Evolutionary conservation across 2,329 filamentous ascomycete genomes (phyloP), one percentile per base, ranked within the genome.

Genomic region (Epichloe coenophiala): DNA sequence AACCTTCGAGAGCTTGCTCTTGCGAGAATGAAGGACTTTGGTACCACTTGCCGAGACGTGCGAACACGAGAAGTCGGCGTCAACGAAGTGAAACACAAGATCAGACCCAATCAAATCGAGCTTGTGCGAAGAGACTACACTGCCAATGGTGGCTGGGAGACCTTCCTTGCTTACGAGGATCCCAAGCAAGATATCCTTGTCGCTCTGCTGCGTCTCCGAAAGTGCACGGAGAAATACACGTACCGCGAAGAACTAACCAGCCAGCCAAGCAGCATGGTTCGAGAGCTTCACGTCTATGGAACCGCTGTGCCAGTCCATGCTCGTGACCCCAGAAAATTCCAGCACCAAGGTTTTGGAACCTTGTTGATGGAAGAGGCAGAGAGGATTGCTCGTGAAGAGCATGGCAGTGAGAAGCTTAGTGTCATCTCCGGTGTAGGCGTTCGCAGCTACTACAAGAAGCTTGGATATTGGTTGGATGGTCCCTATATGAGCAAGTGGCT

Each of bases 61-160:
- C 84, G 93, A 13, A 98, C 93, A 2, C 82, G 93, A 53, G 93
- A 98, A 70, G 93, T 98, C 23, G 93, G 93, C 53, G 90, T 98
- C 69, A 98, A 98, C 66, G 93, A 98, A 70, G 91, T 98, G 57
- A 98, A 98, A 73, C 84, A 98, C 74, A 97, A 97, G 73, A 96
- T 98, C 58, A 79, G 91, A 1, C 93, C 93, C 0, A 94, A 90
- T 57, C 91, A 98, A 65, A 87, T 98, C 52, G 93, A 98, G 72
- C 81, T 98, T 19, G 84, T 98, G 33, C 84, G 93, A 27, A 79
- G 93, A 57, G 93, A 98, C 70, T 98, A 98, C 67, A 78, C 81
- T 0, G 93, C 93, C 58, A 98, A 98, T 64, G 90, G 86, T 39
- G 94, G 93, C 23, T 98, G 93, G 93, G 93, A 98, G 69, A 98